phyloP scores from a whole-genome alignment of 2,329 filamentous ascomycete species.

The Colletotrichum karsti region DNA sequence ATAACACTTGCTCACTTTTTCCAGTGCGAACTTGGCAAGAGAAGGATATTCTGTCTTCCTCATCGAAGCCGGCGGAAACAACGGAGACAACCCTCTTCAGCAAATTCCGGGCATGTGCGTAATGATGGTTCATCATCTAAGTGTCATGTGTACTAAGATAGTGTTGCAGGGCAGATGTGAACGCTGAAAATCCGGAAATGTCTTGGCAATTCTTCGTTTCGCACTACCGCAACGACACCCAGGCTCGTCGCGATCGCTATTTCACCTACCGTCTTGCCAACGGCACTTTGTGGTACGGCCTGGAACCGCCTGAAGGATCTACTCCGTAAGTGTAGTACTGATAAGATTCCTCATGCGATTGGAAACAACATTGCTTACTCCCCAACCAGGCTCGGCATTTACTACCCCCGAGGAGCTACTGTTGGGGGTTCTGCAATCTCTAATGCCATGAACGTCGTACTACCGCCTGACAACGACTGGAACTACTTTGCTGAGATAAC shows the following conservation, averaged over 20 bases:
- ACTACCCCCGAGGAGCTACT: slow-evolving; percentile 37
- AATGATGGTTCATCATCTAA: not conserved
- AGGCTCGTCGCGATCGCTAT: slow-evolving; percentile 26
- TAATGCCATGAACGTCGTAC: slow-evolving; percentile 51
- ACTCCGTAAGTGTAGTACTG: slow-evolving; percentile 15
- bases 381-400: slow-evolving; percentile 30
- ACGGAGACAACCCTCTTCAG: slow-evolving; percentile 38
- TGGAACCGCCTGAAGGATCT: slow-evolving; percentile 29
- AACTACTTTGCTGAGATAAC: slow-evolving; percentile 56
- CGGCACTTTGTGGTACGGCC: slow-evolving; percentile 28
- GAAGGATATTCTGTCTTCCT: slow-evolving; percentile 23
- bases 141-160: too few relatives aligned
- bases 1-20: not conserved
- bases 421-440: slow-evolving; percentile 45
- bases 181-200: not conserved
- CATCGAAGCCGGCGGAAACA: slow-evolving; percentile 31
- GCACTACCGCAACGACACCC: slow-evolving; percentile 30
- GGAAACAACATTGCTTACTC: not conserved
- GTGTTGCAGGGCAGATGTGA: not conserved
- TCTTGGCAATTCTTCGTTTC: slow-evolving; percentile 32
- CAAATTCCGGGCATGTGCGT: slow-evolving; percentile 30
- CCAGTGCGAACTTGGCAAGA: not conserved
- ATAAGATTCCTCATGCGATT: not conserved
- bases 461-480: slow-evolving; percentile 59
- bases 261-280: slow-evolving; percentile 28